Percentiles rank a stretch among this genome's conserved stretches.
These are phyloP conservation scores for Lachancea nothofagi DNA, from an alignment of 805 yeast genomes.

Conservation along the genomic window DNA sequence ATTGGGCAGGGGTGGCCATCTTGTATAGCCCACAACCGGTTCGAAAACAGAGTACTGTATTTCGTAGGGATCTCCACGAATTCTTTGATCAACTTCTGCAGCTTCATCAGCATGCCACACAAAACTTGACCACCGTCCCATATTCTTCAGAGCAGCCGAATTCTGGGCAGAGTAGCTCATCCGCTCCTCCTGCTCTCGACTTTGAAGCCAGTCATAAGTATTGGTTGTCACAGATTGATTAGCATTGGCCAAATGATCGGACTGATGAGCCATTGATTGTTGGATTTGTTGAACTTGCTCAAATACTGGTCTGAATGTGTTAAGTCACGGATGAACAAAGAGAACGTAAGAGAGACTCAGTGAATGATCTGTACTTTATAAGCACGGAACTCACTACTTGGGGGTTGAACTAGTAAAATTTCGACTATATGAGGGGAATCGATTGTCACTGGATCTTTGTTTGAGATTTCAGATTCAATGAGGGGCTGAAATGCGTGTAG, in stretches of 20 bases:
- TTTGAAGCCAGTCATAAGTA: constrained; percentile 21
- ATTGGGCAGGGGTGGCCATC: constrained; percentile 14
- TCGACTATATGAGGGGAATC: no score
- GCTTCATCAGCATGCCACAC: constrained; percentile 5
- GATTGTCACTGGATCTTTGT: no score
- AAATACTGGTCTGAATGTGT: neutral
- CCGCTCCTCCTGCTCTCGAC: constrained; percentile 16
- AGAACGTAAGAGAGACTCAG: no score
- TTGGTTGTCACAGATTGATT: constrained; percentile 17
- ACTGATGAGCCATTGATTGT: constrained; percentile 6
- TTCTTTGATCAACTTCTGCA: constrained; percentile 14
- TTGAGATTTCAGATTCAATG: no score
- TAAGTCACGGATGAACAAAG: no score
- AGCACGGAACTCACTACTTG: no score
- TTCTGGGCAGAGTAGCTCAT: constrained; percentile 6
- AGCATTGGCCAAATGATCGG: constrained; percentile 6
- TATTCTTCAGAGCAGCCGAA: constrained; percentile 5
- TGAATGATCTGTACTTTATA: no score
- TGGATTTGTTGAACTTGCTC: neutral
- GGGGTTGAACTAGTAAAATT: no score
- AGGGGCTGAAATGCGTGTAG: no score
- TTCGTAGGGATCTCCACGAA: constrained; percentile 26
- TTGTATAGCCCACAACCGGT: constrained; percentile 33
- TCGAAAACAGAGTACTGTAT: constrained; percentile 54
- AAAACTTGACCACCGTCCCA: constrained; percentile 8